Conservation (phyloP, 2,329 filamentous ascomycete species). For the Fusarium sp. region DNA sequence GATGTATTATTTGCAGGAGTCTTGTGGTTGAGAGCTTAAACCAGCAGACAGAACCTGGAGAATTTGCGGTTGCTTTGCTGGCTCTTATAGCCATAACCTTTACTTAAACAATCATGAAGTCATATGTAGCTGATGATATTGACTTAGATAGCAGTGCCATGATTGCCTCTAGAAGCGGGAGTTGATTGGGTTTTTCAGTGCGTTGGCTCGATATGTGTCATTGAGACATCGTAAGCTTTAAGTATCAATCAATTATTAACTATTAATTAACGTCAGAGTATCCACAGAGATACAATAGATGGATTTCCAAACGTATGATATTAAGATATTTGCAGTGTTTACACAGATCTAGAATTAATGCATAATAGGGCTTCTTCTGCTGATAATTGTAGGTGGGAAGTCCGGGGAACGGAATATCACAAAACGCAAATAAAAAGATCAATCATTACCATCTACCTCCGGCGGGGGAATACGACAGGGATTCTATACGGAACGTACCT, state of each 20-base stretch:
- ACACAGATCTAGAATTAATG: background rate
- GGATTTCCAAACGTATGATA: rapidly evolving
- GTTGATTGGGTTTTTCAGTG: rapidly evolving
- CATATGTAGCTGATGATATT: background rate
- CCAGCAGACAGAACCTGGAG: no score
- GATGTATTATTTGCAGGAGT: no score
- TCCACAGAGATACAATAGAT: background rate
- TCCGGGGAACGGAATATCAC: background rate
- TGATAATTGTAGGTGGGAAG: background rate
- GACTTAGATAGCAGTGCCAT: background rate
- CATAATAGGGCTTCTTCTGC: rapidly evolving
- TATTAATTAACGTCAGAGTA: background rate
- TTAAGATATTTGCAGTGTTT: rapidly evolving
- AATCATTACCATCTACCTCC: background rate
- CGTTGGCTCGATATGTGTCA: no score
- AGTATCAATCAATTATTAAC: no score
- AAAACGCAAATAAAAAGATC: background rate
- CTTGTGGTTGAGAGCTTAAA: rapidly evolving
- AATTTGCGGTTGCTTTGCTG: background rate
- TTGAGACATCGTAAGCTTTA: no score
- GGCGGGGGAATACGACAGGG: background rate
- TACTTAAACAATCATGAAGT: rapidly evolving
- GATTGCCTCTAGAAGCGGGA: no score
- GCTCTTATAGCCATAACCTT: background rate
- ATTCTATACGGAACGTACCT: background rate